Percentiles rank a stretch among this genome's conserved stretches.
Evolutionary conservation across 495 filamentous ascomycete species (phyloP).

Genomic region (Daldinia decipiens): DNA sequence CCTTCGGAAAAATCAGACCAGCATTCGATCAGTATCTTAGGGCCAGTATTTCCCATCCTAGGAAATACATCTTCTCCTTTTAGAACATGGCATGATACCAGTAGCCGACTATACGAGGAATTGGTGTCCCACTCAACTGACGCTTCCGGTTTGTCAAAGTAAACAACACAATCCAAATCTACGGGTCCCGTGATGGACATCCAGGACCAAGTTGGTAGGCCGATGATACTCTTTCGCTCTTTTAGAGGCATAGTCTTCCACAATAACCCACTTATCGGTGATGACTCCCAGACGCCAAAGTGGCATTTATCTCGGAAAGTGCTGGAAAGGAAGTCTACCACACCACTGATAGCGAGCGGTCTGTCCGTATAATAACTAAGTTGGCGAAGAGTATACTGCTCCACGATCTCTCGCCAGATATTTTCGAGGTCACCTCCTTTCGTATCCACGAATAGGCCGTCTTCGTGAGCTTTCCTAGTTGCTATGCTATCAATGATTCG

Average conservation of each 20-base stretch:
- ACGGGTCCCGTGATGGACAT: constrained; percentile 30
- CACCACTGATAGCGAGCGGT: constrained; percentile 25
- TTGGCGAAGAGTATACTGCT: constrained; percentile 33
- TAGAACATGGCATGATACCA: constrained; percentile 18
- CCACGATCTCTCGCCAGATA: constrained; percentile 31
- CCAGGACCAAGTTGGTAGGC: constrained; percentile 34
- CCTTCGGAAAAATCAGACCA: constrained; percentile 31
- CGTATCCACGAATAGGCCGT: constrained; percentile 19
- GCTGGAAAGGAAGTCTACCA: constrained; percentile 24
- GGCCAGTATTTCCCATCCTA: not conserved
- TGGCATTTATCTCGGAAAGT: constrained; percentile 23
- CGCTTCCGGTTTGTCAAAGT: constrained; percentile 24
- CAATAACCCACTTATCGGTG: constrained; percentile 13
- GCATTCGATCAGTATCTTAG: constrained; percentile 11
- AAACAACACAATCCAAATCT: constrained; percentile 29
- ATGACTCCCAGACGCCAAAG: constrained; percentile 32
- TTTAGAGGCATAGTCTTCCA: constrained; percentile 16
- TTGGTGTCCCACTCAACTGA: constrained; percentile 20
- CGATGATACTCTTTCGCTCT: constrained; percentile 9
- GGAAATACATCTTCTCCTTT: constrained; percentile 13
- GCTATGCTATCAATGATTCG: constrained; percentile 23
- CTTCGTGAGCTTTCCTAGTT: constrained; percentile 4
- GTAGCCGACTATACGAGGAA: constrained; percentile 5
- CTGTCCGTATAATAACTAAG: constrained; percentile 26
- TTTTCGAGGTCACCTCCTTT: constrained; percentile 17